phyloP scores from a whole-genome alignment of 805 yeast species.

The Zygoascus tannicola region DNA sequence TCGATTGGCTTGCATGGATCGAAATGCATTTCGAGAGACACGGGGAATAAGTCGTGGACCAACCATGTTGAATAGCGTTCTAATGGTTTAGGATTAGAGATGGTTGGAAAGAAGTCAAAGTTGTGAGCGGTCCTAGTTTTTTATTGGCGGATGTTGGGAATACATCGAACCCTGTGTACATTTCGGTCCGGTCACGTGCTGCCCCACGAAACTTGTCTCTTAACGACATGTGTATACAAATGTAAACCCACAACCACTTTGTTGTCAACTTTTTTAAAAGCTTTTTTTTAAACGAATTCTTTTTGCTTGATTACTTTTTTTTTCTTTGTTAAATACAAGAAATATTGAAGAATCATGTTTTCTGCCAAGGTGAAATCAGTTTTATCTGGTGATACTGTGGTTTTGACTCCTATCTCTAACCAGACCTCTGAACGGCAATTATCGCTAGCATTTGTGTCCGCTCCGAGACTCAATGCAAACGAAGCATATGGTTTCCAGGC shows the following conservation, averaged over 20 bases:
- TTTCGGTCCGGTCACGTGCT: background rate
- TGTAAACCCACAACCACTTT: too few species aligned
- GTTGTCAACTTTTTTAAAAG: too few species aligned
- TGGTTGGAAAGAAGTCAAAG: slow-evolving; percentile 3
- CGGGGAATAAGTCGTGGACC: slow-evolving; percentile 37
- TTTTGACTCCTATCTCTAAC: slow-evolving; percentile 41
- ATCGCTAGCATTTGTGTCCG: slow-evolving; percentile 55
- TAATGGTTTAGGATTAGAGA: background rate
- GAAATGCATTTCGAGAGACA: slow-evolving; percentile 72
- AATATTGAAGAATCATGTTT: background rate
- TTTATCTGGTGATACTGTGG: slow-evolving; percentile 60
- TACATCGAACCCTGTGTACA: background rate
- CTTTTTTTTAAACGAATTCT: too few species aligned
- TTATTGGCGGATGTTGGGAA: slow-evolving; percentile 2
- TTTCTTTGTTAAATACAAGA: background rate
- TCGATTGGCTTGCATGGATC: slow-evolving; percentile 77
- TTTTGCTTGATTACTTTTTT: too few species aligned
- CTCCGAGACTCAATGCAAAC: slow-evolving; percentile 38
- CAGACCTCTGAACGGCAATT: slow-evolving; percentile 45
- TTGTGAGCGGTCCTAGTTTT: background rate
- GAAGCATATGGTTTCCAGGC: slow-evolving; percentile 45
- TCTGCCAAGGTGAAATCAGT: slow-evolving; percentile 61
- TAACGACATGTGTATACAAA: too few species aligned
- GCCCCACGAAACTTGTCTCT: too few species aligned
- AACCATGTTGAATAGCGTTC: slow-evolving; percentile 37